These are phyloP conservation scores for Euphorbia celastroides DNA, from an alignment of 441 rosid genomes.

Conservation along the genomic window DNA sequence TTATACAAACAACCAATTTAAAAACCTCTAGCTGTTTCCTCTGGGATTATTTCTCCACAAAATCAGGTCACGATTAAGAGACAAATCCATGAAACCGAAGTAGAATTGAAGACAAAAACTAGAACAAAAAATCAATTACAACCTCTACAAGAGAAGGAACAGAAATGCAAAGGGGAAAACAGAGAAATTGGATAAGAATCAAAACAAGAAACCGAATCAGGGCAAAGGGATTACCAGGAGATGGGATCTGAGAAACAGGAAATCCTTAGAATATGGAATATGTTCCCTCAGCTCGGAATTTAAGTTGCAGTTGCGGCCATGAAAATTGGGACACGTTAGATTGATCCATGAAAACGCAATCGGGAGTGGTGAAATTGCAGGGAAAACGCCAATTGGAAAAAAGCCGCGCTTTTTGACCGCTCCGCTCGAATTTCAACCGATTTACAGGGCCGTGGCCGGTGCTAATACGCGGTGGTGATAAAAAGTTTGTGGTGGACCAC, in stretches of 20 bases:
- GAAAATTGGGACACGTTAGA: background rate
- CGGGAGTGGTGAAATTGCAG: constrained; percentile 5
- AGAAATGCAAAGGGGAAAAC: no score
- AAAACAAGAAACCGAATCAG: background rate
- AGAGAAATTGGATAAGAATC: background rate
- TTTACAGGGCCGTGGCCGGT: background rate
- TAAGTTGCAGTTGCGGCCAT: background rate
- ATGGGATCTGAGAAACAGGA: constrained; percentile 11
- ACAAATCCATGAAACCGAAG: background rate
- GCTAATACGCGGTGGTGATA: background rate
- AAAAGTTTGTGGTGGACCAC: background rate
- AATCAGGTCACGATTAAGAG: background rate
- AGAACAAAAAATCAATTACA: background rate
- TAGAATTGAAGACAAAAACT: background rate
- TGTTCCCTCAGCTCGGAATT: background rate
- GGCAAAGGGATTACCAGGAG: constrained; percentile 11
- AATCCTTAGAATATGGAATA: background rate
- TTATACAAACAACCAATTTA: background rate
- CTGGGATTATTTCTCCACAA: background rate
- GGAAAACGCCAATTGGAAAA: background rate
- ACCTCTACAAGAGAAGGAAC: background rate
- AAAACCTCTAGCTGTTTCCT: background rate
- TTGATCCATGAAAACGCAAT: constrained; percentile 6
- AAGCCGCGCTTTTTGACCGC: background rate
- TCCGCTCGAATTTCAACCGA: background rate